These are phyloP conservation scores for Colletotrichum navitas DNA, from an alignment of 2,329 filamentous ascomycete genomes.

Conservation along the genomic window DNA sequence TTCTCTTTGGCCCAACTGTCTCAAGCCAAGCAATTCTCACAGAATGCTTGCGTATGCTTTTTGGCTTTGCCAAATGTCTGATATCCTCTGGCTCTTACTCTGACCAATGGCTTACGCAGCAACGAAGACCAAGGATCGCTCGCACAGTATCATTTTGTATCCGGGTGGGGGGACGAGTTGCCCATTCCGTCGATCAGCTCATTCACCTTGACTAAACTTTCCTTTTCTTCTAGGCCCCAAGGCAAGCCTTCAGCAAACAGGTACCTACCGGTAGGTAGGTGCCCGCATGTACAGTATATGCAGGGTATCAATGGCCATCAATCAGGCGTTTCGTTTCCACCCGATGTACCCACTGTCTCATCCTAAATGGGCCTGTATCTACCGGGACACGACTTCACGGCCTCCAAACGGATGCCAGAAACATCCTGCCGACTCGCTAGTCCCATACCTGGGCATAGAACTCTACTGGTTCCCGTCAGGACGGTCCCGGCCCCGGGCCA, in stretches of 20 bases:
- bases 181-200: slow-evolving; percentile 25
- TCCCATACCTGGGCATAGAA: slow-evolving; percentile 23
- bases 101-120: slow-evolving; percentile 37
- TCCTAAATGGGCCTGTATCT: neutral
- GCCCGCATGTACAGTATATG: slow-evolving; percentile 22
- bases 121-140: slow-evolving; percentile 23
- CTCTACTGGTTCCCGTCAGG: slow-evolving; percentile 15
- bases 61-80: slow-evolving; percentile 18
- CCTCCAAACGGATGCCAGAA: slow-evolving; percentile 12
- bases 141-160: slow-evolving; percentile 29
- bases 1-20: slow-evolving; percentile 16
- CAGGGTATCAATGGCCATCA: slow-evolving; percentile 33
- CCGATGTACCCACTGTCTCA: slow-evolving; percentile 2
- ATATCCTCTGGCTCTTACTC: slow-evolving; percentile 10
- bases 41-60: slow-evolving; percentile 39
- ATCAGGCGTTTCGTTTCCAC: slow-evolving; percentile 32
- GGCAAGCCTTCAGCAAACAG: too few species aligned
- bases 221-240: slow-evolving; percentile 11
- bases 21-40: slow-evolving; percentile 30
- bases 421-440: slow-evolving; percentile 14
- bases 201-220: slow-evolving; percentile 16
- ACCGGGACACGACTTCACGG: neutral
- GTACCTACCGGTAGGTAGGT: too few species aligned
- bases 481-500: slow-evolving; percentile 26
- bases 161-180: slow-evolving; percentile 30